Evolutionary conservation across 345 rosid species (phyloP), one percentile per base, ranked within the genome.

Genomic region (Lepidium sativum): DNA sequence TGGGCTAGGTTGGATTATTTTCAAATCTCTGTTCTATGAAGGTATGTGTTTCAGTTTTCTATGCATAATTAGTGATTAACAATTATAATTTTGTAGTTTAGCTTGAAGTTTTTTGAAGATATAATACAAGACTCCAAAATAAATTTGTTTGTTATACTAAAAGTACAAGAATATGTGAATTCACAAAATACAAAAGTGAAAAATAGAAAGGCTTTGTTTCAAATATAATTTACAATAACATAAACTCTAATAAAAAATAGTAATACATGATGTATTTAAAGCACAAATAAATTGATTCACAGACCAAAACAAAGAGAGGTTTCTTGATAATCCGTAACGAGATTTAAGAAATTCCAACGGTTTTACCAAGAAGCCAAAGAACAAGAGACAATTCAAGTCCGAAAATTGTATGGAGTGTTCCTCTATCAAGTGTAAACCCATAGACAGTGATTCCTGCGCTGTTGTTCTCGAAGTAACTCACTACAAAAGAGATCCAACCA

Each of bases 311-410:
- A 17, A n/a, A 20, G 25, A 11, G 33, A 54, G 52, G 8, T 54
- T 57, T 41, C 33, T 65, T 56, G 54, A 40, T 20, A 14, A 29
- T 45, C 29, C 4, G 8, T 42, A 7, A 51, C 34, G 49, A 52
- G 12, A 53, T 43, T 85, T 62, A 85, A 56, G 86, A 80, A 73
- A 86, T 79, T 9, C 90, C 89, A 53, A 94, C 9, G 21, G 99
- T 94, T 78, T 94, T 94, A 35, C 97, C 96, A 10, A 94, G 95
- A 74, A 90, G 63, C 99, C 99, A 90, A 4, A 94, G 80, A 59
- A 94, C 97, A 34, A 94, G 91, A 57, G 99, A 90, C 50, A 94
- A 21, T 74, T 94, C 86, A 21, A 94, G 79, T 10, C 92, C 92
- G 21, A 90, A 90, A 68, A 94, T 83, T 31, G 96, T 82, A 68